Base-by-base conservation (phyloP, 495 filamentous ascomycete genomes). In the Friedmanniomyces endolithicus region DNA sequence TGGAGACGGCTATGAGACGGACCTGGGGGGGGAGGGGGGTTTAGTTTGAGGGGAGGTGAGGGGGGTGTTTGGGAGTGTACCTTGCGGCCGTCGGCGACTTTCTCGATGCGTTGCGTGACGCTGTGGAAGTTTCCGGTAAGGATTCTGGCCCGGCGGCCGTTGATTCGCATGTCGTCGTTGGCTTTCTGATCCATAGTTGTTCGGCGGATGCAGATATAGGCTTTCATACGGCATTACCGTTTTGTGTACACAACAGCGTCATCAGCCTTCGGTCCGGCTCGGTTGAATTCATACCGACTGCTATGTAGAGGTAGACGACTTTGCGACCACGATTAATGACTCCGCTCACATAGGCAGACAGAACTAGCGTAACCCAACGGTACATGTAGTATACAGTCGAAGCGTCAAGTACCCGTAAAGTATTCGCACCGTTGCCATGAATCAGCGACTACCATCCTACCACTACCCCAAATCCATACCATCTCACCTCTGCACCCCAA, bases 1-100 rank as follows among this genome's bases (percentile, higher is more conserved):
- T 98, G 17, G 88, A 95, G 49, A 98, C 90, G 31, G 89, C 89
- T 23, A 98, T 85, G 23, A 97, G 74, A 19, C 92, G 84, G 52
- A 94, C 78, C 84, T 86, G 22, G 4, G 12, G 11, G 6, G 6
- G 2, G 44, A 19, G 12, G 12, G 16, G 4, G 44, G 17, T 20
- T 14, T 47, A 22, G 19, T 22, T 8, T 3, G 17, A 2, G 12
- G 11, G 24, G 27, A 31, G 27, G 3, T 3, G 27, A 4, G 27
- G 27, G 4, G 6, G 44, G 17, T 6, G 12, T 23, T 27, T 3
- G 6, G 16, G 44, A 47, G 31, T 33, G n/a, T 48, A 46, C 44
- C 52, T 46, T 62, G 11, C 53, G 48, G 24, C 53, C 45, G 31
- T 27, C 34, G 49, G 44, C 63, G 3, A 61, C 68, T 37, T 53